phyloP scores from a whole-genome alignment of 768 basidiomycete genomes.

The Pleurotus salmoneostramineus region DNA sequence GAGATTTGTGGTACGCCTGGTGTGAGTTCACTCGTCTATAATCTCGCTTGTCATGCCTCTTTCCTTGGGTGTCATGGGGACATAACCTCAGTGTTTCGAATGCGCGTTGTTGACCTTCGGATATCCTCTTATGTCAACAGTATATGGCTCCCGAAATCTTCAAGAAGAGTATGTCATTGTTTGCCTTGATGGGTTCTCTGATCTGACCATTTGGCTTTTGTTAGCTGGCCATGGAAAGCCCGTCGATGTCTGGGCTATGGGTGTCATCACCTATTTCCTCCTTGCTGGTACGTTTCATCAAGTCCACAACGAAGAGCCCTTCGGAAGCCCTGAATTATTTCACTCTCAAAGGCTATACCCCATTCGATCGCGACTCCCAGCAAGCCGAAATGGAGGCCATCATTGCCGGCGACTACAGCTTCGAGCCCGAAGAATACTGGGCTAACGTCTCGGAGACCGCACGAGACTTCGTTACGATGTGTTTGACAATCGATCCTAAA shows the following conservation, averaged over 20 bases:
- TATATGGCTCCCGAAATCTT: conserved; percentile 98
- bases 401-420: conserved; percentile 88
- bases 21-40: conserved; percentile 37
- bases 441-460: conserved; percentile 78
- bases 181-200: neutral
- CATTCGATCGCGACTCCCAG: conserved; percentile 90
- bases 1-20: conserved; percentile 97
- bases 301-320: too few species aligned
- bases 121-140: conserved; percentile 24
- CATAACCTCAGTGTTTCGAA: too few species aligned
- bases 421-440: conserved; percentile 81
- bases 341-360: conserved; percentile 68
- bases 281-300: conserved; percentile 32
- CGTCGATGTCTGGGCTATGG: conserved; percentile 97
- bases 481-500: conserved; percentile 81
- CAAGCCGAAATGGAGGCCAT: conserved; percentile 95
- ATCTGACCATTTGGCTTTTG: conserved; percentile 2
- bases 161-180: conserved; percentile 62
- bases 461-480: conserved; percentile 74
- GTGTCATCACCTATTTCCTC: conserved; percentile 97
- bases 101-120: neutral
- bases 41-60: too few species aligned
- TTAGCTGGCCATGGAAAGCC: conserved; percentile 90
- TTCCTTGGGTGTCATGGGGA: too few species aligned
- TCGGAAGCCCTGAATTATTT: neutral